Evolutionary conservation across 495 filamentous ascomycete species (phyloP).

Genomic region (Oidiodendron maius): DNA sequence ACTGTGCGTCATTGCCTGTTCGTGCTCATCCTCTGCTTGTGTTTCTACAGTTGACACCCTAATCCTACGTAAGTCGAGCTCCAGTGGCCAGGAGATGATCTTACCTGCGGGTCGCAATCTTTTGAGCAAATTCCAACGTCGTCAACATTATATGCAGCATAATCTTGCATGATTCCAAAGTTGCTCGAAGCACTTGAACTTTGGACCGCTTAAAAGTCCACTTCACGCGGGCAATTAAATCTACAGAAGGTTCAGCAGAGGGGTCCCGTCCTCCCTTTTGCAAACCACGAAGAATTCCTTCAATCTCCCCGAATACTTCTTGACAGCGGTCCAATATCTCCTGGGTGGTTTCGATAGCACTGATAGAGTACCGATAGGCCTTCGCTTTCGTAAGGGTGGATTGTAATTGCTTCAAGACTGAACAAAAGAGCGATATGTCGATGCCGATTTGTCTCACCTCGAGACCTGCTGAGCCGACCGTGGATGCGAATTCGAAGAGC

Average conservation of each 20-base stretch:
- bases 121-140: slow-evolving; percentile 10
- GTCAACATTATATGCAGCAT: slow-evolving; percentile 12
- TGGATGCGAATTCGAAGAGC: slow-evolving; percentile 40
- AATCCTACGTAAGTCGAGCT: not conserved
- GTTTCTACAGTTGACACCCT: slow-evolving; percentile 10
- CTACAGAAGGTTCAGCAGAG: not conserved
- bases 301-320: slow-evolving; percentile 30
- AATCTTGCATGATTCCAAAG: slow-evolving; percentile 10
- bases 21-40: slow-evolving; percentile 4
- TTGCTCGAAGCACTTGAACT: slow-evolving; percentile 4
- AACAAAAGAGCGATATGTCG: slow-evolving; percentile 19
- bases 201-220: slow-evolving; percentile 15
- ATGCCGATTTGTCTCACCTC: slow-evolving; percentile 34
- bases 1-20: slow-evolving; percentile 4
- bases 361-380: slow-evolving; percentile 39
- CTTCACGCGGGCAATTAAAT: slow-evolving; percentile 3
- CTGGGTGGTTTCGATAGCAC: slow-evolving; percentile 3
- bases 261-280: not conserved
- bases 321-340: slow-evolving; percentile 35
- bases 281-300: slow-evolving; percentile 13
- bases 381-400: slow-evolving; percentile 49
- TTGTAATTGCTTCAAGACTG: slow-evolving; percentile 28
- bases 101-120: slow-evolving; percentile 10
- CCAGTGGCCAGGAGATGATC: not conserved
- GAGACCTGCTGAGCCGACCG: slow-evolving; percentile 34